A percentile compares a stretch with the other conserved stretches of the same genome.
phyloP scores from a whole-genome alignment of 2,329 filamentous ascomycete genomes.

The Cordyceps militaris region DNA sequence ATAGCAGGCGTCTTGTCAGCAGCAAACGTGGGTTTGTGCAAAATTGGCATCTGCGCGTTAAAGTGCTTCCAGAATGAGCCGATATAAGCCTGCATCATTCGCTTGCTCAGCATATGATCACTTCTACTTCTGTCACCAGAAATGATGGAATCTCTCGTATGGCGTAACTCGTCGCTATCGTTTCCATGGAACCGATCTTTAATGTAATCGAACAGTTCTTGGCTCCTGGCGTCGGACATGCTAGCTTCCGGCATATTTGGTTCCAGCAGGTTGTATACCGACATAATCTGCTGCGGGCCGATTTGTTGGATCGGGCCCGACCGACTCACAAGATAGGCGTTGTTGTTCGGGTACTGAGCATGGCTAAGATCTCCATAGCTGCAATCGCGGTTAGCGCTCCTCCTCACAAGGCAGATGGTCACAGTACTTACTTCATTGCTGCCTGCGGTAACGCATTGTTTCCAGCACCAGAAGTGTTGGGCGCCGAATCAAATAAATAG shows the following conservation, averaged over 20 bases:
- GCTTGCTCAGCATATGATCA: conserved; percentile 65
- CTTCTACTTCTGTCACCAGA: conserved; percentile 67
- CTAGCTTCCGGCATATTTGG: conserved; percentile 71
- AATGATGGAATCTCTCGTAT: conserved; percentile 68
- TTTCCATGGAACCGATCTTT: conserved; percentile 74
- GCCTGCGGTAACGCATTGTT: conserved; percentile 32
- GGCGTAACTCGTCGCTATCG: conserved; percentile 64
- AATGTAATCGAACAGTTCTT: conserved; percentile 77
- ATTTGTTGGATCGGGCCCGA: conserved; percentile 33
- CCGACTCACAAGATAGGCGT: background rate
- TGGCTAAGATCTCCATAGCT: conserved; percentile 47
- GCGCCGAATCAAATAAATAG: conserved; percentile 65
- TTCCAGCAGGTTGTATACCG: conserved; percentile 77
- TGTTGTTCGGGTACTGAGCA: conserved; percentile 24
- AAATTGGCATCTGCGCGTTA: conserved; percentile 86
- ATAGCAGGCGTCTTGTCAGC: conserved; percentile 81
- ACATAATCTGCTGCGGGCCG: conserved; percentile 75
- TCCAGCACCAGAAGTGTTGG: conserved; percentile 30
- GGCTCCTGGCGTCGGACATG: conserved; percentile 80
- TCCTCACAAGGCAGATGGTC: background rate
- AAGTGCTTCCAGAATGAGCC: conserved; percentile 93
- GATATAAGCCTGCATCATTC: conserved; percentile 95
- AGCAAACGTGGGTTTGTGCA: conserved; percentile 90
- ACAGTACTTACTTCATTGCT: conserved; percentile 38
- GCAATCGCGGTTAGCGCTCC: conserved; percentile 19